These are phyloP conservation scores for Cochlearia excelsa DNA, from an alignment of 345 rosid species.

Conservation along the genomic window DNA sequence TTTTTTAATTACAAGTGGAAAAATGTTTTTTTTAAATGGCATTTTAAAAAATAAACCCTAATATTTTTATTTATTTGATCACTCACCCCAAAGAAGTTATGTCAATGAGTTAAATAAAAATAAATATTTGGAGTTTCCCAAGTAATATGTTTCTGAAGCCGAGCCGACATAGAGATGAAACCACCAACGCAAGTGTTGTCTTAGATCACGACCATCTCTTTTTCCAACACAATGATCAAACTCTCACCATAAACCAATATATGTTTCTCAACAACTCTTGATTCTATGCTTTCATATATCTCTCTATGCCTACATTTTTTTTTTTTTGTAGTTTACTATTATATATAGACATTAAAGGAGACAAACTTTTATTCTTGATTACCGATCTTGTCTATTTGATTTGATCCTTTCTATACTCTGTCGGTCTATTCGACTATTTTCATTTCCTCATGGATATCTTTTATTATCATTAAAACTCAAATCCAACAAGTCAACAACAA, in stretches of 20 bases:
- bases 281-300: conserved; percentile 22
- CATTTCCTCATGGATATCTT: background rate
- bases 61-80: too few species aligned
- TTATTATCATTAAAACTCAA: background rate
- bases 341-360: conserved; percentile 28
- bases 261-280: conserved; percentile 17
- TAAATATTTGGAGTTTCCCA: conserved; percentile 26
- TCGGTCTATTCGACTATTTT: conserved; percentile 26
- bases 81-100: background rate
- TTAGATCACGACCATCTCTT: conserved; percentile 42
- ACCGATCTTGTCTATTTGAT: conserved; percentile 41
- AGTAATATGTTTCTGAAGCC: conserved; percentile 42
- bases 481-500: background rate
- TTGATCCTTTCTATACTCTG: conserved; percentile 31
- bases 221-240: conserved; percentile 46
- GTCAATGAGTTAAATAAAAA: conserved; percentile 12
- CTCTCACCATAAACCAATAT: conserved; percentile 28
- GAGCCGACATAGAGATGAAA: conserved; percentile 70
- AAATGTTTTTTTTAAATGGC: too few species aligned
- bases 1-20: conserved; percentile 1
- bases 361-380: conserved; percentile 52
- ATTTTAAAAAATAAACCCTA: too few species aligned
- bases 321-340: conserved; percentile 10
- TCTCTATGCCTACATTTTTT: conserved; percentile 13
- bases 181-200: conserved; percentile 86